Evolutionary conservation across 768 basidiomycete species (phyloP).

Genomic region (Boletus vinaceobasis): DNA sequence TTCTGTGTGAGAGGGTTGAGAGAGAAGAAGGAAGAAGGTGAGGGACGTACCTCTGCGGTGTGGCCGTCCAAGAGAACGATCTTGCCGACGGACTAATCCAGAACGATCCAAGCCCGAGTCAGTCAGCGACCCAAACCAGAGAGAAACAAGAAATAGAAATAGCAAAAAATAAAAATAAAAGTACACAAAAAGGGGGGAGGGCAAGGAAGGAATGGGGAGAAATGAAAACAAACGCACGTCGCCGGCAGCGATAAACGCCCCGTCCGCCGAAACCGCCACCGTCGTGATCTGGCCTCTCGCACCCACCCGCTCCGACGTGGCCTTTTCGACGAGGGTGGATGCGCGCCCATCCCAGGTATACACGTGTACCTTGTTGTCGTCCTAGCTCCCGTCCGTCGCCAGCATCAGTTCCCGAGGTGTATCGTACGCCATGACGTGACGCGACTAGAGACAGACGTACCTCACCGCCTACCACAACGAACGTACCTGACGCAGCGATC

Average conservation of each 20-base stretch:
- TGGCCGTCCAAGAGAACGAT: conserved; percentile 73
- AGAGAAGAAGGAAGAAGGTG: neutral
- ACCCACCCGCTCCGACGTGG: conserved; percentile 61
- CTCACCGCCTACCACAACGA: conserved; percentile 74
- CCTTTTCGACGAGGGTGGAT: conserved; percentile 46
- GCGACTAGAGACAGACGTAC: conserved; percentile 37
- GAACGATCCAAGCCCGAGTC: neutral
- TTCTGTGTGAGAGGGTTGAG: conserved; percentile 35
- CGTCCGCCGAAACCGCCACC: conserved; percentile 79
- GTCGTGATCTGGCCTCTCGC: conserved; percentile 57
- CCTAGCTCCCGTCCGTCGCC: neutral
- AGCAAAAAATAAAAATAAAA: neutral
- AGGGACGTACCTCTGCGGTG: conserved; percentile 46
- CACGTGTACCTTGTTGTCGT: conserved; percentile 76
- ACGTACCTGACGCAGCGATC: conserved; percentile 47
- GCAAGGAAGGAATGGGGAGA: neutral
- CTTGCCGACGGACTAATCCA: conserved; percentile 68
- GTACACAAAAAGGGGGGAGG: neutral
- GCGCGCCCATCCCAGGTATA: conserved; percentile 68
- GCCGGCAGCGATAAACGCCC: conserved; percentile 70
- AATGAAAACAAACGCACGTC: conserved; percentile 55
- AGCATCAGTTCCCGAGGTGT: neutral
- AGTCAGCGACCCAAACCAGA: neutral
- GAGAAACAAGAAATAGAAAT: neutral
- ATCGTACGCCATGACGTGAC: neutral